These are phyloP conservation scores for Phytophthora palmivora DNA, from an alignment of 352 stramenopile species.

Conservation along the genomic window DNA sequence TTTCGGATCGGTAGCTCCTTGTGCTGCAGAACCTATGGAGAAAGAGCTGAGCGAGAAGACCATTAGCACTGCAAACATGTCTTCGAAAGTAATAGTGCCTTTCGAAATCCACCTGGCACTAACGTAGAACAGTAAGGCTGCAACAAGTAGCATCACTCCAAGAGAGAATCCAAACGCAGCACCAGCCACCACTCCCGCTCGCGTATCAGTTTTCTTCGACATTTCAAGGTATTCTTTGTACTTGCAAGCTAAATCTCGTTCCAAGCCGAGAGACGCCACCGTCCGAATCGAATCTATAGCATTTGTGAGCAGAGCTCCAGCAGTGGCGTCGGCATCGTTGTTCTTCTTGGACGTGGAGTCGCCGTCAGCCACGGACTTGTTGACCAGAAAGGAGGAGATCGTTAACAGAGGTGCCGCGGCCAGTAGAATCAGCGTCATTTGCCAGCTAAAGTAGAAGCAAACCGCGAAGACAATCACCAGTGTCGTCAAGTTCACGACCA, in stretches of 20 bases:
- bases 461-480: conserved; percentile 39
- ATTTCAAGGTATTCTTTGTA: neutral
- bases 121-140: neutral
- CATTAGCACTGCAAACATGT: neutral
- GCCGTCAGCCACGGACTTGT: neutral
- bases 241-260: neutral
- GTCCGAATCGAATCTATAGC: neutral
- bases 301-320: neutral
- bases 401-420: conserved; percentile 33
- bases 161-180: neutral
- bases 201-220: neutral
- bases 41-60: neutral
- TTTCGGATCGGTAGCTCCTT: neutral
- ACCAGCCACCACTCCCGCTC: neutral
- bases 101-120: neutral
- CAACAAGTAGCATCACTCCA: neutral
- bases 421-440: conserved; percentile 50
- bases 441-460: conserved; percentile 47
- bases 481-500: conserved; percentile 38
- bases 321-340: neutral
- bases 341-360: neutral
- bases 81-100: neutral
- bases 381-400: neutral
- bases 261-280: neutral
- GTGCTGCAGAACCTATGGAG: neutral